phyloP scores from a whole-genome alignment of 805 yeast genomes.

The Candida succiphila region DNA sequence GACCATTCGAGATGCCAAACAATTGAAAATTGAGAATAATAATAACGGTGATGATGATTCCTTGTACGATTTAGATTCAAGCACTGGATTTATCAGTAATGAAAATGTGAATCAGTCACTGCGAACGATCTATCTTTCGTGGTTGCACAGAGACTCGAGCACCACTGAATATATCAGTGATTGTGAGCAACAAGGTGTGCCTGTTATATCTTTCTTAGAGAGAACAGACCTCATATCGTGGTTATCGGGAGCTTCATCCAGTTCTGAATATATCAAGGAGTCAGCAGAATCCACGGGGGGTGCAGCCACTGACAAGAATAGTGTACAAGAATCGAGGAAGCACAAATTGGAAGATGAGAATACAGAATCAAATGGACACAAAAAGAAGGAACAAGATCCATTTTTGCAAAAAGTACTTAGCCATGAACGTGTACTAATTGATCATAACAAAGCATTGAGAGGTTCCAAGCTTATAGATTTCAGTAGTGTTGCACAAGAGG shows the following conservation, averaged over 20 bases:
- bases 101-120: constrained; percentile 31
- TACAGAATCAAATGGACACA: constrained; percentile 5
- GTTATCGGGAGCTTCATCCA: constrained; percentile 60
- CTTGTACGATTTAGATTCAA: constrained; percentile 19
- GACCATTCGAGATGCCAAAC: constrained; percentile 10
- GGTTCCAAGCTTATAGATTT: constrained; percentile 62
- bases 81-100: constrained; percentile 47
- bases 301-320: background rate
- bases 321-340: background rate
- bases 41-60: constrained; percentile 5
- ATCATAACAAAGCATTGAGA: constrained; percentile 33
- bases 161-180: constrained; percentile 75
- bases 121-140: constrained; percentile 62
- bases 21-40: constrained; percentile 8
- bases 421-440: constrained; percentile 32
- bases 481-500: constrained; percentile 56
- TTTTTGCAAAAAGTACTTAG: constrained; percentile 34
- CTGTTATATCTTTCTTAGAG: constrained; percentile 73
- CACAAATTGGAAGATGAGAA: constrained; percentile 5
- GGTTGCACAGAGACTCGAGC: constrained; percentile 63
- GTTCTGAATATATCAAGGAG: constrained; percentile 40
- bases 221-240: constrained; percentile 78
- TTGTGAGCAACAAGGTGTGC: constrained; percentile 53
- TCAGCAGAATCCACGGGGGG: constrained; percentile 3
- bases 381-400: constrained; percentile 33